phyloP scores from a whole-genome alignment of 2,329 filamentous ascomycete species.

The Ophiostoma ips region DNA sequence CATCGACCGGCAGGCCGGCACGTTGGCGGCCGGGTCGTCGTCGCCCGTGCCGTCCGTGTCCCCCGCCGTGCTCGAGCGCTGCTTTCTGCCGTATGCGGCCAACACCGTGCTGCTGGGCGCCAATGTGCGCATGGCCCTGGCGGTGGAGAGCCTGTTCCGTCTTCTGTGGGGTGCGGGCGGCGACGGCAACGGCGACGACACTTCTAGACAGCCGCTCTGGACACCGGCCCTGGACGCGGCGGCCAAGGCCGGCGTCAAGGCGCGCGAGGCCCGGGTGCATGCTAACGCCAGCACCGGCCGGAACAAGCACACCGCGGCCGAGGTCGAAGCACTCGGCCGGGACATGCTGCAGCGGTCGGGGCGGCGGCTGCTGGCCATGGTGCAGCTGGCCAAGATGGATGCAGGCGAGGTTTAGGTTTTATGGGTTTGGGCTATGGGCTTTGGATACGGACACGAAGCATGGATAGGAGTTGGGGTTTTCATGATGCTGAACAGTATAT shows the following conservation, averaged over 20 bases:
- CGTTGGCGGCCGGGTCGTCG: conserved; percentile 8
- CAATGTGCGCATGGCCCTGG: conserved; percentile 58
- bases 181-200: background rate
- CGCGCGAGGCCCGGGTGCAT: conserved; percentile 33
- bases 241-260: conserved; percentile 32
- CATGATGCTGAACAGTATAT: background rate
- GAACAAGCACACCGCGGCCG: background rate
- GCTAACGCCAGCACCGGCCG: background rate
- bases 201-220: conserved; percentile 18
- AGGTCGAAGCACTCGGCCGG: conserved; percentile 27
- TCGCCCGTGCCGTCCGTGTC: conserved; percentile 21
- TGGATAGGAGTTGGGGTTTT: background rate
- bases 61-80: conserved; percentile 33
- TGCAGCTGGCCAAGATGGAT: conserved; percentile 22
- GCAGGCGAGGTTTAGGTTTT: background rate
- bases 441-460: background rate
- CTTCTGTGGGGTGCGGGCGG: conserved; percentile 26
- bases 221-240: conserved; percentile 24
- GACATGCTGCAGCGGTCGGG: conserved; percentile 31
- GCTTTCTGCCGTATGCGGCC: conserved; percentile 53
- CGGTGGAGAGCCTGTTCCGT: conserved; percentile 52
- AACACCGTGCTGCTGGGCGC: conserved; percentile 46
- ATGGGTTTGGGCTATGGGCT: background rate
- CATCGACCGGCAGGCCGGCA: conserved; percentile 24
- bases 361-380: conserved; percentile 27